Conservation (phyloP, 352 stramenopile genomes). For the Aphanomyces cochlioides region DNA sequence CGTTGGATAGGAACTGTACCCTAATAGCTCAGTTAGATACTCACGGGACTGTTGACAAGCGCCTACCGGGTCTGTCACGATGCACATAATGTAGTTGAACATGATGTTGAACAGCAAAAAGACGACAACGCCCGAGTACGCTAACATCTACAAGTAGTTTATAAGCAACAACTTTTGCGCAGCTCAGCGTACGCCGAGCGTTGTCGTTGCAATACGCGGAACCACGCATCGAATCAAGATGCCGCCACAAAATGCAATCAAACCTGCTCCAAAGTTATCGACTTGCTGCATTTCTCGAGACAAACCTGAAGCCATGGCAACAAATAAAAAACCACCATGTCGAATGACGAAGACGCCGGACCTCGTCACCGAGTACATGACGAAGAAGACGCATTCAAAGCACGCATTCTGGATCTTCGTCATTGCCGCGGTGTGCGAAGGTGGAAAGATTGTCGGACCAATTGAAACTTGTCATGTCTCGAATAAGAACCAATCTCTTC, state of each 20-base stretch:
- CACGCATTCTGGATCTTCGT: constrained; percentile 4
- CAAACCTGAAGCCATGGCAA: constrained; percentile 8
- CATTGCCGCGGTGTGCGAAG: background rate
- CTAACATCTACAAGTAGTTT: background rate
- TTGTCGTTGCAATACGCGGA: constrained; percentile 5
- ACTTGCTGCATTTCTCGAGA: background rate
- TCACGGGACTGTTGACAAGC: background rate
- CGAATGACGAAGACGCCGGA: background rate
- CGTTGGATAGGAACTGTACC: background rate
- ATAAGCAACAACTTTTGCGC: background rate
- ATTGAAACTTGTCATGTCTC: too few species aligned
- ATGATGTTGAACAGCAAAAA: constrained; percentile 50
- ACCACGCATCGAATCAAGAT: constrained; percentile 20
- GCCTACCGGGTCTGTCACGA: constrained; percentile 51
- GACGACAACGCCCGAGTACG: constrained; percentile 38
- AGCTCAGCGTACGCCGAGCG: background rate
- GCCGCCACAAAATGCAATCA: constrained; percentile 7
- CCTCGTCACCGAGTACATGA: background rate
- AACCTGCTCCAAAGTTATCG: background rate
- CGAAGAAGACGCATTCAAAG: constrained; percentile 16
- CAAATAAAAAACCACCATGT: constrained; percentile 1
- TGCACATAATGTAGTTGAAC: constrained; percentile 71
- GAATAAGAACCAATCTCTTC: too few species aligned
- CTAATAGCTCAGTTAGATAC: background rate
- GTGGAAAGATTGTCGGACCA: too few species aligned